Evolutionary conservation across 2,329 filamentous ascomycete genomes (phyloP), one percentile per base, ranked within the genome.

Genomic region (Davidsoniella virescens): DNA sequence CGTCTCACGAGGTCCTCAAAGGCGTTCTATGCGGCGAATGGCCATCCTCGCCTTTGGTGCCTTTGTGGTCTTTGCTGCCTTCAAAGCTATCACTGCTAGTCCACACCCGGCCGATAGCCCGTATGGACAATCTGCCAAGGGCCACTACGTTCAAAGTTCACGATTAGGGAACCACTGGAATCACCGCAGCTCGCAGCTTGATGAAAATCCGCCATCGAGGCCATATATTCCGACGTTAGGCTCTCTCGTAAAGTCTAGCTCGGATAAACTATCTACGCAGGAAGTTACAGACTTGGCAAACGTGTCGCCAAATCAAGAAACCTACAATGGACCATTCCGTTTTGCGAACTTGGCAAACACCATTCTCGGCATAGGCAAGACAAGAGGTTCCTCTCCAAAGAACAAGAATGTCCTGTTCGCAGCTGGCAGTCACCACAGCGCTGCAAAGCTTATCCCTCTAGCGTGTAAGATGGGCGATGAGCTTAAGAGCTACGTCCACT

Each of bases 401-500:
- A 85, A 84, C 59, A 74, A 74, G 47, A 87, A 87, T 58, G 73
- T 94, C 14, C 64, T 95, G 2, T 94, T 94, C 61, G 82, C 80
- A 4, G 80, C 84, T 3, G 80, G 84, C 0, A 87, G 73, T 54
- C 65, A 93, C 47, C 75, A 75, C 61, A 92, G 85, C 60, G 77
- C 80, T 14, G 74, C 84, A 0, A 73, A 75, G 29, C 62, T 95
- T 49, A 67, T 94, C 29, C 87, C 87, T 0, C 70, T 94, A 60
- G 86, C 88, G 5, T 96, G 92, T 63, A 76, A 85, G 58, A 95
- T 95, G 88, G 80, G 80, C 5, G 63, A 63, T 18, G 73, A 79
- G 63, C 71, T 75, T 51, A 70, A 74, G 52, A 94, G 78, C 59
- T 73, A 78, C 55, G 87, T 95, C 7, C 90, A 96, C 62, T 82